Base-by-base conservation (phyloP, 129 eudicot species). In the Silybum marianum region DNA sequence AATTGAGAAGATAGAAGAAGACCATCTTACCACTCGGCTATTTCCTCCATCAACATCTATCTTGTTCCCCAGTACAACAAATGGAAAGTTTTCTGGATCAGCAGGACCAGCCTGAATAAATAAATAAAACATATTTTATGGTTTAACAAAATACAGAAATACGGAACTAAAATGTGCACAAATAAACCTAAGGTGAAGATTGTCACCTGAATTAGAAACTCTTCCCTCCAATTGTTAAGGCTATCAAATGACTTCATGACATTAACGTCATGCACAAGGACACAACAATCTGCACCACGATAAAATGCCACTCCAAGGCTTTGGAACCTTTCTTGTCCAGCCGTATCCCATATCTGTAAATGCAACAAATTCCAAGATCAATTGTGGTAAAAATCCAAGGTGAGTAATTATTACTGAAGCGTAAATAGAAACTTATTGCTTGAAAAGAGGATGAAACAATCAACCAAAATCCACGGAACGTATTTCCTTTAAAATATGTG, bases 1-100 rank as follows among this genome's bases (percentile, higher is more conserved):
- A 46, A 44, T 42, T 73, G 28, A 73, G 36, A 39, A 72, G 78
- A 60, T 54, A 19, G 69, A 38, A 22, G 69, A 38, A 16, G 30
- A 2, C 26, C 13, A 42, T 68, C 81, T 71, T 85, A 89, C 90
- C 93, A 89, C 93, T 82, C 93, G 86, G 71, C 90, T 83, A 69
- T 87, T 89, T 67, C 93, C 93, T 22, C 90, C 90, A 74, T 89
- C 93, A 79, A 89, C 84, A 67, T 89, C 93, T 51, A 89, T 69
- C 89, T 87, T 89, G 84, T 89, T 89, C 34, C 93, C 93, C 77
- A 89, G 80, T 51, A 89, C 79, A 68, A 87, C 82, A 82, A 89
- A 89, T 4, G 93, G 90, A 54, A 89, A 89, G 85, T 89, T 89
- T 28, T 87, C 93, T 22, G 89, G 89, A 84, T 89, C 93, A 44